Evolutionary conservation across 345 rosid genomes (phyloP), one percentile per base, ranked within the genome.

Genomic region (Populus ilicifolia): DNA sequence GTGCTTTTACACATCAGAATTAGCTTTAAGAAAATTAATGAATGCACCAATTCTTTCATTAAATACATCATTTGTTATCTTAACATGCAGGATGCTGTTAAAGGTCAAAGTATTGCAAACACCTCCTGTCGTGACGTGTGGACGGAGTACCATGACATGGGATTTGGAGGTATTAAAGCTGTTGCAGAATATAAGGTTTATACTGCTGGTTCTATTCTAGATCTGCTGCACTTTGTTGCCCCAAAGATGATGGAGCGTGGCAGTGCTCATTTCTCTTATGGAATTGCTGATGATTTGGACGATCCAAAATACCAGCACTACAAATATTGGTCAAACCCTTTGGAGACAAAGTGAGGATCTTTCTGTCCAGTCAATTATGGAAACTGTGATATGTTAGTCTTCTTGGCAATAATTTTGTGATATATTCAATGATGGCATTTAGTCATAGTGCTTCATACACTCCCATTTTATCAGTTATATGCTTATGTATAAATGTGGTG

Each of bases 111-210:
- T 83, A 79, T 84, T 72, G 95, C 87, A 74, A 93, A 93, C 78
- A 86, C 82, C 35, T 85, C 90, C n/a, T 91, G 96, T 66, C 80
- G 87, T 70, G 99, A 96, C 72, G 90, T 90, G 79, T 91, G 98
- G 98, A 92, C 98, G 0, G 99, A 96, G 80, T 96, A 96, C 80
- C 93, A 93, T 83, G 98, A 93, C 33, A 93, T 96, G 96, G 97
- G 97, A 70, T 62, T 84, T 78, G 92, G 85, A 79, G 98, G 98
- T 71, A 86, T 93, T 77, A 87, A 84, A 84, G 96, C 98, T 71
- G 89, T 92, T 61, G 93, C 89, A 43, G 97, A 92, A 82, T 87
- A 91, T 76, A 93, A 89, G 85, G 89, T 84, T 70, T 92, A 93
- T 83, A 93, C 98, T 46, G 89, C 95, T 70, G 93, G 84, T 39